These are phyloP conservation scores for Amanita thiersii DNA, from an alignment of 768 basidiomycete species.

Conservation along the genomic window DNA sequence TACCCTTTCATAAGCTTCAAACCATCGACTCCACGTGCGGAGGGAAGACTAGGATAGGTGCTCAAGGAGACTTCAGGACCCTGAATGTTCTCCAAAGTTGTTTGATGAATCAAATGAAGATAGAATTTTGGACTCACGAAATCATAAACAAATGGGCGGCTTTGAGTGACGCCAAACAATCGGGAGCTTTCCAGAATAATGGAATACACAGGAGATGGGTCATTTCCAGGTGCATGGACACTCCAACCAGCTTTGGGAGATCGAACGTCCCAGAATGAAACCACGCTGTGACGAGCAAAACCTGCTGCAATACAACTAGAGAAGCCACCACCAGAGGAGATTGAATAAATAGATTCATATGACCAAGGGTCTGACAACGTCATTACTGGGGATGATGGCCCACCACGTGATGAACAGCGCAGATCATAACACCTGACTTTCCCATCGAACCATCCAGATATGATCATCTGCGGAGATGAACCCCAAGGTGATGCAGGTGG, in stretches of 20 bases:
- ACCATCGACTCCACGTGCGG: slow-evolving; percentile 17
- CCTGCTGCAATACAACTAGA: slow-evolving; percentile 66
- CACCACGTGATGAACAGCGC: slow-evolving; percentile 36
- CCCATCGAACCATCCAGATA: slow-evolving; percentile 83
- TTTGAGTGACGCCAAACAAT: slow-evolving; percentile 72
- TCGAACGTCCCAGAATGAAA: slow-evolving; percentile 80
- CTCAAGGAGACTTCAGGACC: slow-evolving; percentile 49
- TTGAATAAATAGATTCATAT: slow-evolving; percentile 65
- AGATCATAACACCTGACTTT: slow-evolving; percentile 68
- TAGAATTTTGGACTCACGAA: slow-evolving; percentile 36
- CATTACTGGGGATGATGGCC: slow-evolving; percentile 47
- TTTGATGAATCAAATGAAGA: slow-evolving; percentile 1
- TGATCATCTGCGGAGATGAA: slow-evolving; percentile 57
- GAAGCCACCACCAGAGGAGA: slow-evolving; percentile 68
- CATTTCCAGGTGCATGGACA: slow-evolving; percentile 74
- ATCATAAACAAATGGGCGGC: slow-evolving; percentile 70
- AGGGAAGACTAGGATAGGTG: slow-evolving; percentile 43
- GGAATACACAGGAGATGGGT: slow-evolving; percentile 71
- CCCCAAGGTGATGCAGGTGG: slow-evolving; percentile 64
- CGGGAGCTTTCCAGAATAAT: slow-evolving; percentile 70
- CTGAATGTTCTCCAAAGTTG: slow-evolving; percentile 19
- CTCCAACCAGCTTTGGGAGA: slow-evolving; percentile 59
- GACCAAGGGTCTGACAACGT: slow-evolving; percentile 61
- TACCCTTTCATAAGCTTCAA: slow-evolving; percentile 22
- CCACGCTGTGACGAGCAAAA: slow-evolving; percentile 65